A percentile compares a stretch with the other conserved stretches of the same genome.
Evolutionary conservation across 192 early-diverging fungal genomes (phyloP).

Genomic region (Umbelopsis isabellina): DNA sequence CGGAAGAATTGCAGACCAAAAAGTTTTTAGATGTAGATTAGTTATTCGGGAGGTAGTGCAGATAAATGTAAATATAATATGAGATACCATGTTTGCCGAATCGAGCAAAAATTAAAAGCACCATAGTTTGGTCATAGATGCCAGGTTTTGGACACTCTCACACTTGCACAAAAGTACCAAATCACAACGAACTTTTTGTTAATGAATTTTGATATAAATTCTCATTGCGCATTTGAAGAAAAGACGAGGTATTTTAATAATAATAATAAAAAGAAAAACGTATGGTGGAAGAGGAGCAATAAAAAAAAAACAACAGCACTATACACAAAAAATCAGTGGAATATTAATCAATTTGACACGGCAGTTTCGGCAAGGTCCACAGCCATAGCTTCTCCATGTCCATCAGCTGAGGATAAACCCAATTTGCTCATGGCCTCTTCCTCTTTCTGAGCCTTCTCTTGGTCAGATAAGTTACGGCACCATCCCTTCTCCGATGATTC

Average conservation of each 20-base stretch:
- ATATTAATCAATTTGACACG: not conserved
- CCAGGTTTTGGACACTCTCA: no score
- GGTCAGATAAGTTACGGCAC: conserved; percentile 14
- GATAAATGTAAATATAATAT: not conserved
- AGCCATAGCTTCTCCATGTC: conserved; percentile 1
- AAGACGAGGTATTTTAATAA: not conserved
- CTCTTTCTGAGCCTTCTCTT: conserved; percentile 13
- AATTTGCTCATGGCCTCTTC: not conserved
- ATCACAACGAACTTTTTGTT: no score
- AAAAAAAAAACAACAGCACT: not conserved
- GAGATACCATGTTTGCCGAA: not conserved
- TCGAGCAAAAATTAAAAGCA: not conserved
- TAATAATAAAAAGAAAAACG: not conserved
- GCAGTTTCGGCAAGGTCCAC: not conserved
- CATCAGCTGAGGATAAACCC: not conserved
- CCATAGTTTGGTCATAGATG: no score
- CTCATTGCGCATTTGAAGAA: no score
- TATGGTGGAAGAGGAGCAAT: not conserved
- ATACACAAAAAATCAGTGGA: conserved; percentile 3
- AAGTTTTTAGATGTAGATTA: conserved; percentile 57
- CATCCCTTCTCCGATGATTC: conserved; percentile 29
- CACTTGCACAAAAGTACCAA: no score
- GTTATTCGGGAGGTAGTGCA: not conserved
- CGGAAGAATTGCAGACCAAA: conserved; percentile 59
- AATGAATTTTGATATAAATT: no score